Percentiles rank a stretch among this genome's conserved stretches.
These are phyloP conservation scores for Solanum tarijense DNA, from an alignment of 257 asterid species.

Conservation along the genomic window DNA sequence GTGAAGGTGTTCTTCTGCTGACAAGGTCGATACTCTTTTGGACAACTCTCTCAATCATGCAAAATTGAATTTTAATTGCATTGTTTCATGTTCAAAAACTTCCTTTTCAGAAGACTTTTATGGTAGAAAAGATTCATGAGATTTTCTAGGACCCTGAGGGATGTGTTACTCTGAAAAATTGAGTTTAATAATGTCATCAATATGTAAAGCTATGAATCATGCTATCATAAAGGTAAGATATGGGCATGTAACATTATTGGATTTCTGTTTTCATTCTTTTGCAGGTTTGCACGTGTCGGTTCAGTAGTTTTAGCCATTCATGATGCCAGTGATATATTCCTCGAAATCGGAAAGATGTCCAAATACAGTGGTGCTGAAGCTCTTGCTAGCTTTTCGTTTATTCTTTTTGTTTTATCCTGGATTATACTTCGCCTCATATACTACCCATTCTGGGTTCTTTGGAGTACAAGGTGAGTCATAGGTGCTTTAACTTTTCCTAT, in stretches of 20 bases:
- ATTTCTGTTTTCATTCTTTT: background rate
- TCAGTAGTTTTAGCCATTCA: conserved; percentile 83
- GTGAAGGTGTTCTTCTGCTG: background rate
- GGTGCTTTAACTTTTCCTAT: background rate
- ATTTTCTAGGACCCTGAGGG: background rate
- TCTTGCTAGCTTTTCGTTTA: conserved; percentile 69
- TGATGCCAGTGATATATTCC: conserved; percentile 85
- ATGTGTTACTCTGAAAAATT: background rate
- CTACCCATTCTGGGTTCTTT: conserved; percentile 81
- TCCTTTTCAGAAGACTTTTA: background rate
- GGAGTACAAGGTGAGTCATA: conserved; percentile 78
- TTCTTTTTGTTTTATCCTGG: conserved; percentile 61
- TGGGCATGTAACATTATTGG: background rate
- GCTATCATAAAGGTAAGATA: background rate
- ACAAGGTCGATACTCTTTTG: background rate
- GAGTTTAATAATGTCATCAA: background rate
- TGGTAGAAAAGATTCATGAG: background rate
- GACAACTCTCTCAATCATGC: background rate
- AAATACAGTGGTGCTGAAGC: conserved; percentile 82
- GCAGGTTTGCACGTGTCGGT: conserved; percentile 85
- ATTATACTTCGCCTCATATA: conserved; percentile 68
- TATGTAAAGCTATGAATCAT: background rate
- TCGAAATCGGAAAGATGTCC: conserved; percentile 92
- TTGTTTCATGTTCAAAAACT: background rate
- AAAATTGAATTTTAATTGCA: background rate